Evolutionary conservation across 2,329 filamentous ascomycete genomes (phyloP), one percentile per base, ranked within the genome.

Genomic region (Myriosclerotinia scirpicola): DNA sequence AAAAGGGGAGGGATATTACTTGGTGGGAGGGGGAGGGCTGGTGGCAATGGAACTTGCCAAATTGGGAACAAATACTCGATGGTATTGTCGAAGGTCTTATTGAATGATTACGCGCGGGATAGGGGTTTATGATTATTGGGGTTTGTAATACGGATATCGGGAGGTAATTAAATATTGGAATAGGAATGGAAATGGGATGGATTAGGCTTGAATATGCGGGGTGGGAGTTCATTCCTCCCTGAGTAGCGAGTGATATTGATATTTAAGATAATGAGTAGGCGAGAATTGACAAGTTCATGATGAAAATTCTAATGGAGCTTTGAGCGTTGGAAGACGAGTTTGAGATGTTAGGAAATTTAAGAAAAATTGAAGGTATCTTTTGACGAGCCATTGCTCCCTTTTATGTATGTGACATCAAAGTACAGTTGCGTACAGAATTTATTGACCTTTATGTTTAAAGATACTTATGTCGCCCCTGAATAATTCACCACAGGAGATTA

Each of bases 61-160:
- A 72, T 60, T 71, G 69, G 67, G 72, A 75, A 52, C 67, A 69
- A n/a, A 55, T 76, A 30, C 69, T 77, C 64, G 76, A 77, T 73
- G 66, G 68, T 14, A 17, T 77, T 34, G 68, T 77, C n/a, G 74
- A 76, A 67, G 68, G 66, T 42, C 48, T 77, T 14, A 67, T 77
- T 69, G 75, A 76, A 65, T 65, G 42, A 65, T 56, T 40, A 38
- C n/a, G 44, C 34, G 46, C n/a, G 40, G 40, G 34, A 46, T 9
- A 44, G 40, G 50, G 14, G 20, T 26, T 34, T 26, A 38, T 61
- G 44, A 20, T 61, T 40, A 30, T 38, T 61, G 34, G 58, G 44
- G 7, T 15, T 52, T 26, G 26, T 17, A 20, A 46, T 44, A 59
- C 42, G 58, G 58, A 36, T 40, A 61, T 50, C 14, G n/a, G 58